A percentile compares a stretch with the other conserved stretches of the same genome.
phyloP scores from a whole-genome alignment of 441 rosid genomes.

The Erodium moschatum region DNA sequence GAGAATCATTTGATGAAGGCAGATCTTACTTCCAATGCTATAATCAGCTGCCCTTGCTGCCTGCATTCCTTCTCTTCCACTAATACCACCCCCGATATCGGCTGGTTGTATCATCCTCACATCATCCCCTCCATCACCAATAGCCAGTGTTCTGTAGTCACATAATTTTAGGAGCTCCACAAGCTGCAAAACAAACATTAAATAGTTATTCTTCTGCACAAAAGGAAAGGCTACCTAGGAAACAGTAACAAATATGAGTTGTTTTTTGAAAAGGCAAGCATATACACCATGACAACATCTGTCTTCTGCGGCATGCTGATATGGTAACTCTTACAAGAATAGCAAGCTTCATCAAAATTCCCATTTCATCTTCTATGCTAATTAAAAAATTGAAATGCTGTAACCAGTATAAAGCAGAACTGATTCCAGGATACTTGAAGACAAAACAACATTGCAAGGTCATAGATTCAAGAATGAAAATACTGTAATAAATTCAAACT shows the following conservation, averaged over 20 bases:
- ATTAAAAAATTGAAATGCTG: too few relatives aligned
- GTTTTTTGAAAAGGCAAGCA: neutral
- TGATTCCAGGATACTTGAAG: too few relatives aligned
- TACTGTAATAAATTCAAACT: too few relatives aligned
- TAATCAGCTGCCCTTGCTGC: conserved; percentile 99
- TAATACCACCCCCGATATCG: conserved; percentile 93
- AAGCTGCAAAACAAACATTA: conserved; percentile 42
- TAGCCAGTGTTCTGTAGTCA: conserved; percentile 90
- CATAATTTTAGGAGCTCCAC: conserved; percentile 88
- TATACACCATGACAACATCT: neutral
- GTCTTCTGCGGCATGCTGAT: too few relatives aligned
- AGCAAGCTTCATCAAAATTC: too few relatives aligned
- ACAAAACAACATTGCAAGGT: too few relatives aligned
- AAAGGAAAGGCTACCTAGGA: conserved; percentile 1
- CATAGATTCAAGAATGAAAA: too few relatives aligned
- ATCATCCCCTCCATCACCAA: conserved; percentile 99
- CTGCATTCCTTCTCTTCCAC: conserved; percentile 98
- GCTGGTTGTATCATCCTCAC: conserved; percentile 99
- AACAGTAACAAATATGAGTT: neutral
- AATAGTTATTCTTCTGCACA: conserved; percentile 9
- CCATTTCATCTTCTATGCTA: too few relatives aligned
- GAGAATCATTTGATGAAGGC: neutral
- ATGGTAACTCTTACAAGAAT: too few relatives aligned
- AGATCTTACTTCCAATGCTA: conserved; percentile 81
- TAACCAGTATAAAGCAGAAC: too few relatives aligned